Conservation (phyloP, 2,329 filamentous ascomycete species). For the Hypoxylon sp. region DNA sequence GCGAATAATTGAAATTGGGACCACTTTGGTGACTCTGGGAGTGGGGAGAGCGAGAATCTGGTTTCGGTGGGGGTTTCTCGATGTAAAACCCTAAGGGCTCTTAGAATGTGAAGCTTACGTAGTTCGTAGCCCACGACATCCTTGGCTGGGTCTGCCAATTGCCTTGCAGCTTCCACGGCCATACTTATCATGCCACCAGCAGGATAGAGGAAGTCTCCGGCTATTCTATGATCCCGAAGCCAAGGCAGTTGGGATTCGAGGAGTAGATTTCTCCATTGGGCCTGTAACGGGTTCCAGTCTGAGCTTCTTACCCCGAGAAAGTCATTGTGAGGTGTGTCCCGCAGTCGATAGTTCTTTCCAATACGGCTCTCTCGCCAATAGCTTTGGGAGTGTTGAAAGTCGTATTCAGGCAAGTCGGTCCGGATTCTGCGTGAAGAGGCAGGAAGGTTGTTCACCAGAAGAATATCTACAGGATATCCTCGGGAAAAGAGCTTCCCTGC, state of each 20-base stretch:
- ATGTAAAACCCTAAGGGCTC: no score
- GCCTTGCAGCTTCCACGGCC: constrained; percentile 43
- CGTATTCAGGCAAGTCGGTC: constrained; percentile 45
- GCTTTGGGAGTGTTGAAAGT: constrained; percentile 42
- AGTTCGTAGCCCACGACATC: no score
- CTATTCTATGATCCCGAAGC: constrained; percentile 45
- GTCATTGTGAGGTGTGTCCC: constrained; percentile 27
- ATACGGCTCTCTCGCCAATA: constrained; percentile 44
- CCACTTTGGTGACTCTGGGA: no score
- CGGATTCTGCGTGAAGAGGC: no score
- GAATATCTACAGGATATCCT: no score
- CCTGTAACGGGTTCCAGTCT: constrained; percentile 36
- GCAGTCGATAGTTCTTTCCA: constrained; percentile 32
- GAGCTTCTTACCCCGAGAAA: constrained; percentile 41
- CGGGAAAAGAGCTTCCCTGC: no score
- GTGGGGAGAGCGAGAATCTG: no score
- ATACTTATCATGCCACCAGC: constrained; percentile 46
- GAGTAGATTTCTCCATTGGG: constrained; percentile 44
- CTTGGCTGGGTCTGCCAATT: constrained; percentile 3
- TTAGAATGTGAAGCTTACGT: no score
- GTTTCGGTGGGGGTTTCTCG: no score
- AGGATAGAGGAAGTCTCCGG: constrained; percentile 44
- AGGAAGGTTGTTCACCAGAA: no score
- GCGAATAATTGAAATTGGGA: no score
- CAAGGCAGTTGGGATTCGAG: constrained; percentile 42